Base-by-base conservation (phyloP, 2,329 filamentous ascomycete species). In the Truncatella angustata region DNA sequence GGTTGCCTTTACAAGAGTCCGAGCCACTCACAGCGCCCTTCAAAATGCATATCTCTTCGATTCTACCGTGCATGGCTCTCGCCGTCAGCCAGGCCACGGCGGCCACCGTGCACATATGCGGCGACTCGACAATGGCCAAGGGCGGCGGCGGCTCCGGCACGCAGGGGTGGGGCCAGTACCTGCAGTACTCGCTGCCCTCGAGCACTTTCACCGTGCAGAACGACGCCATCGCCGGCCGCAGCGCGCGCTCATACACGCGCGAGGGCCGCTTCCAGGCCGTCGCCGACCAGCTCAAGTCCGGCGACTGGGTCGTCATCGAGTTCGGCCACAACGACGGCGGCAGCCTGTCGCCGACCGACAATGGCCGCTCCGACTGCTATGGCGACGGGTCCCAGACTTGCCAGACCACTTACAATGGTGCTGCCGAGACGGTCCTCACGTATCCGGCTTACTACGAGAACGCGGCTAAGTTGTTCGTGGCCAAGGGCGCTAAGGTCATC, bases 261-360 rank as follows among this genome's bases (percentile, higher is more conserved):
- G 86, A 90, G 68, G 82, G 80, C 7, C 81, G 82, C 12, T 90
- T 89, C 70, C 67, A 75, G 14, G 73, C 73, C 0, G 78, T 89
- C 49, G 76, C 79, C 43, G 67, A 74, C 28, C 61, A 73, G 2
- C 72, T 88, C 21, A 58, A 78, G 61, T 51, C 73, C 1, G 83
- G 82, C 28, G 86, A 89, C 66, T 85, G 81, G 66, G 84, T 88
- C 1, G 73, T 88, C 49, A 87, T 89, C 49, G 85, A 88, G 60
- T 87, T 89, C 60, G 86, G 86, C 0, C 86, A 89, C 72, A 90
- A 90, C 60, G 86, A 89, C 58, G 86, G 84, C 20, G 84, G 85
- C 2, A 77, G 77, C 0, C 70, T 84, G 2, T 66, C 65, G 16
- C 49, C 56, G 1, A 76, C 67, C 11, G 85, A 88, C 65, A 87